phyloP scores from a whole-genome alignment of 140 eudicot species.

The Stevia rebaudiana region DNA sequence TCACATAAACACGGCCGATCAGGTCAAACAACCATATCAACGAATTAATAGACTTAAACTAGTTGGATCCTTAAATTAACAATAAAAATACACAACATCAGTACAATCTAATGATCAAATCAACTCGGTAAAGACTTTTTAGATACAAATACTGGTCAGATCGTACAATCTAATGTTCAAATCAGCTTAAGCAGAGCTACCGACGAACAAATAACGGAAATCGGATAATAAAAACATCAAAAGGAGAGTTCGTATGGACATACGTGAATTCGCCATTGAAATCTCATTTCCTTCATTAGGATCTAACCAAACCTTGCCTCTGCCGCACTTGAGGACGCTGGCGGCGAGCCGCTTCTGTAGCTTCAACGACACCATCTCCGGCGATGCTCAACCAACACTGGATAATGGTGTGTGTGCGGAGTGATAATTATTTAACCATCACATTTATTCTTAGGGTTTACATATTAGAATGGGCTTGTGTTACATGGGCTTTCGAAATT shows the following conservation, averaged over 20 bases:
- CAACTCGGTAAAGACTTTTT: not conserved
- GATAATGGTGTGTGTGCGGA: slow-evolving; percentile 9
- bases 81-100: not conserved
- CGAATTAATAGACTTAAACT: not conserved
- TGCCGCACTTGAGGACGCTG: slow-evolving; percentile 77
- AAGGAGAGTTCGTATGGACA: not conserved
- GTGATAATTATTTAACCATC: not conserved
- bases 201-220: not conserved
- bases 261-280: slow-evolving; percentile 86
- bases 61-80: slow-evolving; percentile 3
- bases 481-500: not conserved
- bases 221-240: not conserved
- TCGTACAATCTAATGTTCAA: not conserved
- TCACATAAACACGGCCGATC: not conserved
- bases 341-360: slow-evolving; percentile 86
- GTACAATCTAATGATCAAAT: not conserved
- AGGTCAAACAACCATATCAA: not conserved
- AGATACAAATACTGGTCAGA: not conserved
- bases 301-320: slow-evolving; percentile 84
- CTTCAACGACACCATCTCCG: slow-evolving; percentile 68
- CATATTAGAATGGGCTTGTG: not conserved
- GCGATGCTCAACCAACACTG: not conserved
- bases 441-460: slow-evolving; percentile 10
- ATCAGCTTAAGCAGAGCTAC: not conserved
- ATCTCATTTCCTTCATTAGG: slow-evolving; percentile 75